Conservation (phyloP, 139 green algal genomes). For the Chlorella sp. region DNA sequence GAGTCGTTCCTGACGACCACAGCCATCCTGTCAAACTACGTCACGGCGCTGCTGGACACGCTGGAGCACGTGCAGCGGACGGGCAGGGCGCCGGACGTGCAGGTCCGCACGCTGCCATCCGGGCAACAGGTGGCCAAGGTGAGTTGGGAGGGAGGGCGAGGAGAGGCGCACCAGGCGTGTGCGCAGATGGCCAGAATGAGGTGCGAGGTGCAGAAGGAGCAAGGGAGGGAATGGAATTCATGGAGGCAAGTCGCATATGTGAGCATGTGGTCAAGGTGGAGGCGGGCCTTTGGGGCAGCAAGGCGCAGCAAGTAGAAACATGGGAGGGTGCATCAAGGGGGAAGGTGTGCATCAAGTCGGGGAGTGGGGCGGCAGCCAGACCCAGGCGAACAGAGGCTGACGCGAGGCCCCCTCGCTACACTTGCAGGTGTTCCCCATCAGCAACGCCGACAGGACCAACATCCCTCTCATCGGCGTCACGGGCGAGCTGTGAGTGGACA, state of each 20-base stretch:
- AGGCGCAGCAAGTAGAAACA: no score
- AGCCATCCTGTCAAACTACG: background rate
- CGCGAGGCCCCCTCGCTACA: no score
- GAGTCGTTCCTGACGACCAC: background rate
- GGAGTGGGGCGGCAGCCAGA: no score
- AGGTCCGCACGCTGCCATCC: background rate
- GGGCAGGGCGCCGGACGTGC: background rate
- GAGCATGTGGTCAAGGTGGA: background rate
- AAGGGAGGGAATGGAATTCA: no score
- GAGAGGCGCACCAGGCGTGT: background rate
- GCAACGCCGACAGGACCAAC: no score
- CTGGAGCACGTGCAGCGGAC: background rate
- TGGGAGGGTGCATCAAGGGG: no score
- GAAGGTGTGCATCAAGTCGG: no score
- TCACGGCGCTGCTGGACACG: background rate
- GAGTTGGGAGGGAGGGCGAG: background rate
- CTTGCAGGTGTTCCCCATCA: no score
- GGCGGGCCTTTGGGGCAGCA: background rate
- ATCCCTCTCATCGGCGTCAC: no score
- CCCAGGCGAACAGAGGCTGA: no score
- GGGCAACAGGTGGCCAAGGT: background rate
- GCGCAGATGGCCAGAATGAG: background rate
- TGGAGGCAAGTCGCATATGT: no score
- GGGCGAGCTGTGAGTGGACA: no score
- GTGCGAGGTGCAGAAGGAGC: background rate